Base-by-base conservation (phyloP, 2,329 filamentous ascomycete species). In the Aspergillus niger region DNA sequence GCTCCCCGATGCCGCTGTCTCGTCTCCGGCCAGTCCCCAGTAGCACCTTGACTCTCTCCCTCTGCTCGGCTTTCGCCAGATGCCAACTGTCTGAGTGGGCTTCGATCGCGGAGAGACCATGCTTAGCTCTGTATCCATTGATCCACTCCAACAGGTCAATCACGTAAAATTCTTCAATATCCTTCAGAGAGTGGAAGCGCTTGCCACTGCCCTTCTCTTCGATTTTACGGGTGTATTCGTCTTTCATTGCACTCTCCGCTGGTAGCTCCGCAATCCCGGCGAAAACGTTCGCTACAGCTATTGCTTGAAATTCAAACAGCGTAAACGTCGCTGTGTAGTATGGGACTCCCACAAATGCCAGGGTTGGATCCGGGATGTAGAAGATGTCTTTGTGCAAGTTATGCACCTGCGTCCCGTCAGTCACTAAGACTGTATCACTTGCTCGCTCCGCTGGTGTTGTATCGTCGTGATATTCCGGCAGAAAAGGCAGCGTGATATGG, bases 311-410 rank as follows among this genome's bases (percentile, higher is more conserved):
- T 61, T 91, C 88, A 62, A 90, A 91, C 0, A 90, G 77, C 0
- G 86, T 86, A 67, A 90, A 91, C 0, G 88, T 90, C 0, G 87
- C 86, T 0, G 85, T 85, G 67, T 89, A 85, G 67, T 86, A 89
- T 0, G 86, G 87, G 0, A 88, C 83, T 0, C 88, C 88, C 17
- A 90, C 77, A 63, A 90, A 90, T 0, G 80, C 77, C 0, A 91
- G 76, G 0, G 85, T 84, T 0, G 88, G 86, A 61, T 91, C 87
- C 0, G 82, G 81, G 47, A 90, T 89, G 72, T 90, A 91, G 69
- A 89, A 91, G 13, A 91, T 86, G 69, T 91, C 88, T 60, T 85
- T 85, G 77, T 90, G 85, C 1, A 91, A 76, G 64, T 91, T 90
- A 67, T 91, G 88, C 3, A 81, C 77, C 70, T 86, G 84, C 11